Evolutionary conservation across 192 early-diverging fungal species (phyloP).

Genomic region (Umbelopsis isabellina): DNA sequence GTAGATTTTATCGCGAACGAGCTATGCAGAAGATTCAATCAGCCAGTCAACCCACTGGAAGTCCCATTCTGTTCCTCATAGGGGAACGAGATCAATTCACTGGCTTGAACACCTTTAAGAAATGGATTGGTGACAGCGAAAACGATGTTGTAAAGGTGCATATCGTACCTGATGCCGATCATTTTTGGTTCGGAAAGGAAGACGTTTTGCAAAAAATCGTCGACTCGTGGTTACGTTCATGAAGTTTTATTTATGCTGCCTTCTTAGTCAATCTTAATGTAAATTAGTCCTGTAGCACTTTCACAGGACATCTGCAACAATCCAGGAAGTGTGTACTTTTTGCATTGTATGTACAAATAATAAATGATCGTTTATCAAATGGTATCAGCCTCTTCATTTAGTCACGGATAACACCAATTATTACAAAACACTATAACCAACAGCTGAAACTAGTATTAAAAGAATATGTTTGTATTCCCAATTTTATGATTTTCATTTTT

Average conservation of each 20-base stretch:
- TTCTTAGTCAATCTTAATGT: too few species aligned
- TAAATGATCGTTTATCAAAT: too few species aligned
- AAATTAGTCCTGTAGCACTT: too few species aligned
- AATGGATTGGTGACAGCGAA: constrained; percentile 10
- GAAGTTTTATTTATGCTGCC: neutral
- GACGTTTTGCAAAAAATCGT: neutral
- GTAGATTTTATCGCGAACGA: constrained; percentile 21
- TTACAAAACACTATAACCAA: too few species aligned
- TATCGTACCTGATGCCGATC: constrained; percentile 25
- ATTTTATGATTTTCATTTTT: constrained; percentile 53
- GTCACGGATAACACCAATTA: too few species aligned
- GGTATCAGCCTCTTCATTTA: too few species aligned
- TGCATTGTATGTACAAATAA: too few species aligned
- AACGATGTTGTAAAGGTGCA: neutral
- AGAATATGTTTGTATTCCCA: constrained; percentile 69
- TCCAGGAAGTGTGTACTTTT: too few species aligned
- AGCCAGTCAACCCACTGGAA: neutral
- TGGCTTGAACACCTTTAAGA: constrained; percentile 5
- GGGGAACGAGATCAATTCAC: constrained; percentile 34
- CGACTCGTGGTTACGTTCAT: constrained; percentile 10
- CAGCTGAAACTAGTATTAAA: constrained; percentile 6
- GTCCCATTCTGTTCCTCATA: constrained; percentile 19
- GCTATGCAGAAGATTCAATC: neutral
- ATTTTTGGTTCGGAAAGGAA: constrained; percentile 31
- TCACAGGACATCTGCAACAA: too few species aligned